Conservation (phyloP, 164 flowering plant species). For the Vitis rotundifolia region DNA sequence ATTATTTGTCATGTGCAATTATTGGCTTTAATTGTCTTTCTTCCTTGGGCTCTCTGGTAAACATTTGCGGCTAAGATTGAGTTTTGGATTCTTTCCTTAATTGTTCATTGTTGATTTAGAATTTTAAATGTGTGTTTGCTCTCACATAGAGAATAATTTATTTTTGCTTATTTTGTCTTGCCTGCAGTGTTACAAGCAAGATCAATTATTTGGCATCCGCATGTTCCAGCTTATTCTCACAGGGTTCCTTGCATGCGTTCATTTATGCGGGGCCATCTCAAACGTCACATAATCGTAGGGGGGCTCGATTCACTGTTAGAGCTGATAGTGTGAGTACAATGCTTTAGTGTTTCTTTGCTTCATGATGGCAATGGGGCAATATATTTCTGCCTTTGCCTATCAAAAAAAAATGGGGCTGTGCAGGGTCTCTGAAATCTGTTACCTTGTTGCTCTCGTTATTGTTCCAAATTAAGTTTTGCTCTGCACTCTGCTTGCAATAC, state of each 20-base stretch:
- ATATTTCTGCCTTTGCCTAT: too few species aligned
- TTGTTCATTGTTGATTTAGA: too few species aligned
- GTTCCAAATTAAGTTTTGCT: too few species aligned
- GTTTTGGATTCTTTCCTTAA: too few species aligned
- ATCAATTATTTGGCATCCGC: constrained; percentile 42
- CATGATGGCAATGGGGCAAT: neutral
- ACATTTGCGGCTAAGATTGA: too few species aligned
- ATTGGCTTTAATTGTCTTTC: too few species aligned
- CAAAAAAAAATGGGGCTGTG: neutral
- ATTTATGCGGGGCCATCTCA: constrained; percentile 36
- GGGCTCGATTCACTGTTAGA: constrained; percentile 65
- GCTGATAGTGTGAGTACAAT: constrained; percentile 71
- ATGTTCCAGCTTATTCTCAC: constrained; percentile 54
- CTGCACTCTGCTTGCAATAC: too few species aligned
- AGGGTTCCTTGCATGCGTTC: constrained; percentile 41
- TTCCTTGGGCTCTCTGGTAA: too few species aligned
- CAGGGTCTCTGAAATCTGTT: neutral
- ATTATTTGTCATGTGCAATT: too few species aligned
- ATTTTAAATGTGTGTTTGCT: too few species aligned
- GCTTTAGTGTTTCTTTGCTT: constrained; percentile 1
- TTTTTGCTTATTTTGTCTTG: neutral
- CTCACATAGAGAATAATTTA: neutral
- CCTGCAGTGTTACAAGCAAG: constrained; percentile 44
- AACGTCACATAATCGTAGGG: constrained; percentile 39
- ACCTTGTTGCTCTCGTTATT: neutral